A percentile compares a stretch with the other conserved stretches of the same genome.
phyloP scores from a whole-genome alignment of 495 filamentous ascomycete genomes.

The Trichocladium uniseriatum region DNA sequence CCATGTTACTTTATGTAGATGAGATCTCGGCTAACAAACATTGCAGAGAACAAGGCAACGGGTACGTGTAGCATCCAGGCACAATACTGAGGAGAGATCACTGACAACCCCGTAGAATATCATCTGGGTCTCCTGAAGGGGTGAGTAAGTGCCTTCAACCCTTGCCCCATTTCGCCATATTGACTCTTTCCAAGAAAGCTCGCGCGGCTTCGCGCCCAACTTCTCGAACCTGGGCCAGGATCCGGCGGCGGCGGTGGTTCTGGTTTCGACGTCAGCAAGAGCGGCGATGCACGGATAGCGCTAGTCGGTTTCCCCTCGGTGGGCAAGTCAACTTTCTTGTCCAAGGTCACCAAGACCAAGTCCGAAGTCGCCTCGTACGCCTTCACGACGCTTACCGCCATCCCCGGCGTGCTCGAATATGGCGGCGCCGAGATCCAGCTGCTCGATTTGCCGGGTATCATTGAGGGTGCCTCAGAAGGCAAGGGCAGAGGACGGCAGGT shows the following conservation, averaged over 20 bases:
- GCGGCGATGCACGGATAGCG: constrained; percentile 92
- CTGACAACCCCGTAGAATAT: constrained; percentile 56
- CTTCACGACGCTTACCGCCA: constrained; percentile 96
- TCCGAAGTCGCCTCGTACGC: constrained; percentile 94
- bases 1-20: neutral
- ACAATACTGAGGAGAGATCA: no score
- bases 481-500: constrained; percentile 96
- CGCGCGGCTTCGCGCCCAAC: constrained; percentile 85
- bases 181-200: constrained; percentile 61
- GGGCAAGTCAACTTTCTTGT: constrained; percentile 96
- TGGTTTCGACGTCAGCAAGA: constrained; percentile 96
- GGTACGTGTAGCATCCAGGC: constrained; percentile 44
- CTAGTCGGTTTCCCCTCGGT: constrained; percentile 97
- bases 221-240: constrained; percentile 83
- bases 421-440: constrained; percentile 98
- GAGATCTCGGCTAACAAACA: constrained; percentile 22
- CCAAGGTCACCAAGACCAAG: constrained; percentile 98
- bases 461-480: constrained; percentile 92
- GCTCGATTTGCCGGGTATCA: constrained; percentile 96
- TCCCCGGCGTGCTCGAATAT: constrained; percentile 96
- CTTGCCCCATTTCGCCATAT: neutral
- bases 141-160: constrained; percentile 36
- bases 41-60: constrained; percentile 94
- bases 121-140: constrained; percentile 97
- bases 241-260: constrained; percentile 61